Conservation (phyloP, 106 monocot genomes). For the Dioscorea alata region DNA sequence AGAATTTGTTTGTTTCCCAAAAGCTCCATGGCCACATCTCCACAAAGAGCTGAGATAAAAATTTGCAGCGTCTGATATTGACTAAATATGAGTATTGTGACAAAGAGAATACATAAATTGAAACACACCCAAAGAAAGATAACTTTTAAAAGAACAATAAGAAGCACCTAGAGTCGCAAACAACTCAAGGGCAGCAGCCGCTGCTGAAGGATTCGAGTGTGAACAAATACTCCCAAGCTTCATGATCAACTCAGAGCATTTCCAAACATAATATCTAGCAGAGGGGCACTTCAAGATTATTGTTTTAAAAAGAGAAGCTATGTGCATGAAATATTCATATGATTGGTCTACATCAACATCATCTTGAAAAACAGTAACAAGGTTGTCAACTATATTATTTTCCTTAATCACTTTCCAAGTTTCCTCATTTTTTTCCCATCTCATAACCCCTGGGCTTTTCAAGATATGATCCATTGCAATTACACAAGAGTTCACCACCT, state of each 20-base stretch:
- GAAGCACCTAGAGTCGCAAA: slow-evolving; percentile 72
- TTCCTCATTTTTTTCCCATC: slow-evolving; percentile 24
- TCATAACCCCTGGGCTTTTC: slow-evolving; percentile 23
- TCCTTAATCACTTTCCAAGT: slow-evolving; percentile 48
- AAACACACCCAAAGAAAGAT: background rate
- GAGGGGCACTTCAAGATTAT: slow-evolving; percentile 65
- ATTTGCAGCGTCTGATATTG: background rate
- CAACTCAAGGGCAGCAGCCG: slow-evolving; percentile 34
- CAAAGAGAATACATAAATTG: background rate
- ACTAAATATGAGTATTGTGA: background rate
- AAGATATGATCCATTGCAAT: slow-evolving; percentile 50
- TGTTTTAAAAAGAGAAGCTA: slow-evolving; percentile 47
- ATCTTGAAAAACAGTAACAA: slow-evolving; percentile 36
- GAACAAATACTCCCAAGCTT: slow-evolving; percentile 25
- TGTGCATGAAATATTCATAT: slow-evolving; percentile 44
- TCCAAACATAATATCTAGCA: slow-evolving; percentile 64
- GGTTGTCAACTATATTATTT: slow-evolving; percentile 24
- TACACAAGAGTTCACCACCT: slow-evolving; percentile 32
- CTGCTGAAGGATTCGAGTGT: slow-evolving; percentile 18
- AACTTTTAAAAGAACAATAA: slow-evolving; percentile 4
- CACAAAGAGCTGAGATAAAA: slow-evolving; percentile 73
- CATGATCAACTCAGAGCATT: slow-evolving; percentile 38
- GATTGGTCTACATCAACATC: slow-evolving; percentile 25
- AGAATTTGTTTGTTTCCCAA: slow-evolving; percentile 42
- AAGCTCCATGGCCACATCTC: slow-evolving; percentile 53